phyloP scores from a whole-genome alignment of 805 yeast genomes.

The Blastobotrys mokoenaii region DNA sequence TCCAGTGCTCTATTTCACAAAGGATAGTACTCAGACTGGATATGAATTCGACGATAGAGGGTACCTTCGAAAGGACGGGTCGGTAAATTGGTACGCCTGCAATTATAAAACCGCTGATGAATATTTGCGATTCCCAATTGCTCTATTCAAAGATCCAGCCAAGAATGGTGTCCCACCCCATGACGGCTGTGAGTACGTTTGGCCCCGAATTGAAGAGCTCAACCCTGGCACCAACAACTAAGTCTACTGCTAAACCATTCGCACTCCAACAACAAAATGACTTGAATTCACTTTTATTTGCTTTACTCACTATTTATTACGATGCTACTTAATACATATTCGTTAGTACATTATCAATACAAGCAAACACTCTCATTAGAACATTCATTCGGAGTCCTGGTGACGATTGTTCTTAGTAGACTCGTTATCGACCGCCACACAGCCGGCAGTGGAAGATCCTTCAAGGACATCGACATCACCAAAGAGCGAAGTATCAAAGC shows the following conservation, averaged over 20 bases:
- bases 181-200: slow-evolving; percentile 1
- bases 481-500: slow-evolving; percentile 58
- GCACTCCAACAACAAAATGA: too few relatives aligned
- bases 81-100: neutral
- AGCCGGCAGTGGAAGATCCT: slow-evolving; percentile 24
- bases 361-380: too few relatives aligned
- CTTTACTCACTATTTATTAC: too few relatives aligned
- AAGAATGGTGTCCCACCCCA: slow-evolving; percentile 2
- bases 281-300: too few relatives aligned
- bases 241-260: too few relatives aligned
- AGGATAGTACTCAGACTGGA: neutral
- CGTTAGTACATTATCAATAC: too few relatives aligned
- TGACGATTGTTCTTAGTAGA: too few relatives aligned
- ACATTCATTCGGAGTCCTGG: too few relatives aligned
- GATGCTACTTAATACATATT: too few relatives aligned
- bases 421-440: too few relatives aligned
- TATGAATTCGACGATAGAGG: slow-evolving; percentile 1
- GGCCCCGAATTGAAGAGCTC: neutral
- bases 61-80: neutral
- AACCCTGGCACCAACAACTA: too few relatives aligned
- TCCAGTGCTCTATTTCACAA: neutral
- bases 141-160: neutral
- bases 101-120: neutral
- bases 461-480: slow-evolving; percentile 30
- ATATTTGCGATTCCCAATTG: neutral